Percentiles rank a stretch among this genome's conserved stretches.
These are phyloP conservation scores for Ogataea neopini DNA, from an alignment of 805 yeast species.

Conservation along the genomic window DNA sequence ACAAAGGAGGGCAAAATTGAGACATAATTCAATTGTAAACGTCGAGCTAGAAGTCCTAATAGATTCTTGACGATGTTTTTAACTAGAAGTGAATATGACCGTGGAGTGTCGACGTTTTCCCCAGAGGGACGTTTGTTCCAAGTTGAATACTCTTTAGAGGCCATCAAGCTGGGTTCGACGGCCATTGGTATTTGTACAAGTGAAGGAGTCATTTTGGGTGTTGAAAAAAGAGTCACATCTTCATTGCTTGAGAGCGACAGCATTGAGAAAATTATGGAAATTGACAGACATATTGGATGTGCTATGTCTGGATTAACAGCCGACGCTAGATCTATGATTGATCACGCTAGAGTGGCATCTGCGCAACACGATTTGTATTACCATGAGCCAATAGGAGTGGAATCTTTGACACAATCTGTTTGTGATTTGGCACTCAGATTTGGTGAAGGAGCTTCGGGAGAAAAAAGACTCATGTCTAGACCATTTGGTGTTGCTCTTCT, in stretches of 20 bases:
- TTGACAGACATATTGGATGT: constrained; percentile 92
- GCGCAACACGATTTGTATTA: constrained; percentile 87
- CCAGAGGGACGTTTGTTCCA: constrained; percentile 99
- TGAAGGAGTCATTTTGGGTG: constrained; percentile 95
- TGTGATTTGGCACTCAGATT: constrained; percentile 96
- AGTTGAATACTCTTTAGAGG: constrained; percentile 96
- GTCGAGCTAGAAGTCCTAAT: not conserved
- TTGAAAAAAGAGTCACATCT: constrained; percentile 95
- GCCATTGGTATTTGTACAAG: constrained; percentile 96
- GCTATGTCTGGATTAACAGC: constrained; percentile 99
- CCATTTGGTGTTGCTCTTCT: constrained; percentile 98
- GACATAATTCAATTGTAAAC: too few species aligned
- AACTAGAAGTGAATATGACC: constrained; percentile 98
- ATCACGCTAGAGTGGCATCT: constrained; percentile 91
- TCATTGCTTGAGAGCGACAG: constrained; percentile 87
- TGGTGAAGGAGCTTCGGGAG: constrained; percentile 97
- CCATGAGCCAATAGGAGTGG: constrained; percentile 90
- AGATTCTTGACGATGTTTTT: constrained; percentile 68
- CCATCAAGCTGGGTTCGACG: constrained; percentile 95
- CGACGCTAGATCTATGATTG: constrained; percentile 98
- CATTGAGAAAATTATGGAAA: constrained; percentile 93
- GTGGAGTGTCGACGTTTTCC: constrained; percentile 97
- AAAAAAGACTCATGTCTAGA: constrained; percentile 92
- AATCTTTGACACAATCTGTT: constrained; percentile 91
- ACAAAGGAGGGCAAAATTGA: constrained; percentile 1